phyloP scores from a whole-genome alignment of 306 rosid species.

The Ormosia emarginata region DNA sequence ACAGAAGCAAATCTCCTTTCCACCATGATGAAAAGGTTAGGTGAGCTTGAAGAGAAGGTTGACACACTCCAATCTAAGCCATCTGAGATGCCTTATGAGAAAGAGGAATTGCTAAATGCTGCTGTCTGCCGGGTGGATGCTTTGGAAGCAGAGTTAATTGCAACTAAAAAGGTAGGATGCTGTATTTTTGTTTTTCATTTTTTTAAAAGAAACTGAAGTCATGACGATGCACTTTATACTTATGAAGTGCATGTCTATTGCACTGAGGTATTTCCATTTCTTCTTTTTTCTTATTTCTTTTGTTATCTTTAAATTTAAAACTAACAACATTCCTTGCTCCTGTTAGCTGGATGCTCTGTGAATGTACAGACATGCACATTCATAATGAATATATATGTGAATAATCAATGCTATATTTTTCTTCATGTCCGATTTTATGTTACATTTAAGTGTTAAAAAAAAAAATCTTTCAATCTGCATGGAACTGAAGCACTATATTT shows the following conservation, averaged over 20 bases:
- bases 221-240: not conserved
- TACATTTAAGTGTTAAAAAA: not conserved
- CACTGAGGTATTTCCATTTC: not conserved
- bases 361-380: not conserved
- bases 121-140: conserved; percentile 99
- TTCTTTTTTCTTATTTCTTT: not conserved
- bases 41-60: conserved; percentile 89
- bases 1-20: conserved; percentile 52
- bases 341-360: not conserved
- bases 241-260: not conserved
- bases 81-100: conserved; percentile 86
- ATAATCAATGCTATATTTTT: not conserved
- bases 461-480: not conserved
- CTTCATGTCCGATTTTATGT: not conserved
- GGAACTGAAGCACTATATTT: not conserved
- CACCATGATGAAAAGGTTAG: conserved; percentile 62
- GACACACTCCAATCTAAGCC: conserved; percentile 80
- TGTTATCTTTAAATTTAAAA: not conserved
- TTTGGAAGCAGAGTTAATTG: conserved; percentile 91
- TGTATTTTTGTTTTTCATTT: not conserved
- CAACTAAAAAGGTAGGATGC: conserved; percentile 76
- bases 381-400: not conserved
- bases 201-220: not conserved
- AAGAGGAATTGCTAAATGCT: conserved; percentile 91
- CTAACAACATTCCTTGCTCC: not conserved